A percentile compares a stretch with the other conserved stretches of the same genome.
phyloP scores from a whole-genome alignment of 1,284 basidiomycete genomes.

The Trametes pubescens region DNA sequence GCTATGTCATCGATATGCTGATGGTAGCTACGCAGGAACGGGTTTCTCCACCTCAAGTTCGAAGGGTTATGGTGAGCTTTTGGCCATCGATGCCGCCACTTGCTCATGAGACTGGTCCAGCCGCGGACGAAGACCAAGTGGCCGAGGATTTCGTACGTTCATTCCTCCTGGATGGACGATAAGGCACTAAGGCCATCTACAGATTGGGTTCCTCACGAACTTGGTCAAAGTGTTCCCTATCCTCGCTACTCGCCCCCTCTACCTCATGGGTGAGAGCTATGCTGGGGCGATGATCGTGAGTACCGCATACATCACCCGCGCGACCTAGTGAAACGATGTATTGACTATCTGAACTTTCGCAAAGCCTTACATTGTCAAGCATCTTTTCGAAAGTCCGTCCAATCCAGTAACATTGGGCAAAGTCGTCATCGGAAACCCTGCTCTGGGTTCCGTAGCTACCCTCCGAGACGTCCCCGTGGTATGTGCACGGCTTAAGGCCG shows the following conservation, averaged over 20 bases:
- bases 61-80: constrained; percentile 34
- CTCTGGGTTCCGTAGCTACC: constrained; percentile 56
- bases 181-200: not conserved
- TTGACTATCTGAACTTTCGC: constrained; percentile 30
- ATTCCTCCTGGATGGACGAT: not conserved
- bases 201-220: constrained; percentile 36
- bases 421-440: constrained; percentile 72
- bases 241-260: constrained; percentile 36
- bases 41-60: constrained; percentile 73
- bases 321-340: not conserved
- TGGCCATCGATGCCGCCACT: too few species aligned
- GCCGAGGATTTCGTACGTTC: constrained; percentile 68
- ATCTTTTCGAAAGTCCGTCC: constrained; percentile 63
- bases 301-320: not conserved
- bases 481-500: too few species aligned
- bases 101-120: constrained; percentile 42
- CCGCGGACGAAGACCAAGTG: constrained; percentile 69
- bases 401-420: constrained; percentile 71
- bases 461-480: constrained; percentile 61
- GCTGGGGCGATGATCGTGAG: constrained; percentile 48
- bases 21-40: constrained; percentile 49
- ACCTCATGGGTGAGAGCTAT: constrained; percentile 43
- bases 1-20: not conserved
- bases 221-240: constrained; percentile 40
- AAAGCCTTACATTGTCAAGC: constrained; percentile 73